Evolutionary conservation across 805 yeast species (phyloP).

Genomic region (Grigorovia humatica): DNA sequence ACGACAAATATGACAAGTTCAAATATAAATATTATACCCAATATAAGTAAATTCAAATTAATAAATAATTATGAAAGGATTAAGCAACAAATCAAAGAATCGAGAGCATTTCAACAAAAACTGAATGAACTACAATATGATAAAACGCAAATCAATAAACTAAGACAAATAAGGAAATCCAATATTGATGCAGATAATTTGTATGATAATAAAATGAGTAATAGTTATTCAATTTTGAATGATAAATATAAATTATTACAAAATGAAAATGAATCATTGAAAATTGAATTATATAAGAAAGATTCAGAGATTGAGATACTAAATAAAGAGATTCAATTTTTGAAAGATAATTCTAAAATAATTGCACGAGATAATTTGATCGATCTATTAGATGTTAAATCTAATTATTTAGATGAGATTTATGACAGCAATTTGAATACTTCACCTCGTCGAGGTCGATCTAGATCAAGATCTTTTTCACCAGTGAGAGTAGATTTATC

Average conservation of each 20-base stretch:
- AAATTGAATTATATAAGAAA: slow-evolving; percentile 2
- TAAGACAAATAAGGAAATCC: slow-evolving; percentile 6
- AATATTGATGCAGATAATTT: background rate
- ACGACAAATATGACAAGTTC: too few species aligned
- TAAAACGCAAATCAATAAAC: slow-evolving; percentile 16
- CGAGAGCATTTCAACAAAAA: slow-evolving; percentile 23
- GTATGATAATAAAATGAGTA: background rate
- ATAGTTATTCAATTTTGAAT: background rate
- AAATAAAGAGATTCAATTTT: slow-evolving; percentile 9
- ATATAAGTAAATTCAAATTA: too few species aligned
- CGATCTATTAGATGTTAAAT: slow-evolving; percentile 2
- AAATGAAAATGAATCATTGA: slow-evolving; percentile 4
- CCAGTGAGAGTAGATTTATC: slow-evolving; percentile 26
- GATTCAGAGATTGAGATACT: slow-evolving; percentile 2
- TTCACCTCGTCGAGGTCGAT: slow-evolving; percentile 4
- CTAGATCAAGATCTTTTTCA: slow-evolving; percentile 20
- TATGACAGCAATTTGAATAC: background rate
- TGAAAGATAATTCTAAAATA: slow-evolving; percentile 3
- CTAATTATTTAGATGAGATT: background rate
- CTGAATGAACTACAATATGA: slow-evolving; percentile 22
- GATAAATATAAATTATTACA: slow-evolving; percentile 5
- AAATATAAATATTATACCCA: background rate
- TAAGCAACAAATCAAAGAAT: slow-evolving; percentile 10
- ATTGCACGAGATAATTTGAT: slow-evolving; percentile 1
- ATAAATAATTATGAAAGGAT: background rate